Base-by-base conservation (phyloP, 192 early-diverging fungal species). In the Glomus cerebriforme region DNA sequence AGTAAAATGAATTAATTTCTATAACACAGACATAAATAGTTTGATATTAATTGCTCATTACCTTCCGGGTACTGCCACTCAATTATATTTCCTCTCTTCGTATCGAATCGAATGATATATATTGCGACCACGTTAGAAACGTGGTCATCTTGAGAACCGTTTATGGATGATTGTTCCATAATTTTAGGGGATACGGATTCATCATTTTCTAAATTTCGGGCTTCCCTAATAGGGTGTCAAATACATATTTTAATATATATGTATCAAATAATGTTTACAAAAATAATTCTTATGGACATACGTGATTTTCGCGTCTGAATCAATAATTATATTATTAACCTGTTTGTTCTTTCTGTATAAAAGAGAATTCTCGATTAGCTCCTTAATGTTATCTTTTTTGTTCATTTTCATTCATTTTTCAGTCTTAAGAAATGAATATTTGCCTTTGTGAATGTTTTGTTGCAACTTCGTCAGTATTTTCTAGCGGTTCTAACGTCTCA, bases 71-170 rank as follows among this genome's bases (percentile, higher is more conserved):
- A 82, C 45, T 88, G 86, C 87, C 89, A 90, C 67, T 85, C 86
- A 65, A 90, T 77, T 0, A 87, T 72, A 73, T 90, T 90, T 39
- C 89, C 89, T 65, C 67, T 75, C 7, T 85, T 81, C 3, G 82
- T 82, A 81, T 90, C 86, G 60, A 90, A 90, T 32, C 85, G 80
- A 59, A 81, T 80, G 7, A 90, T 70, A 79, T 88, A 90, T 47
- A 90, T 79, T 63, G 87, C 89, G 45, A 83, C 82, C 32, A 90
- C 27, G 27, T 78, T 78, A 15, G 64, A 49, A 7, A 19, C 19
- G 65, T 35, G 19, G 15, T 54, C 49, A 5, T 17, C 17, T 54
- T 54, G 17, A 19, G 4, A 54, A 7, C 22, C 17, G 15, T 54
- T 54, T 6, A 54, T 54, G 49, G 39, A 0, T 12, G 39, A 10